Base-by-base conservation (phyloP, 768 basidiomycete genomes). In the Tremella mesenterica region DNA sequence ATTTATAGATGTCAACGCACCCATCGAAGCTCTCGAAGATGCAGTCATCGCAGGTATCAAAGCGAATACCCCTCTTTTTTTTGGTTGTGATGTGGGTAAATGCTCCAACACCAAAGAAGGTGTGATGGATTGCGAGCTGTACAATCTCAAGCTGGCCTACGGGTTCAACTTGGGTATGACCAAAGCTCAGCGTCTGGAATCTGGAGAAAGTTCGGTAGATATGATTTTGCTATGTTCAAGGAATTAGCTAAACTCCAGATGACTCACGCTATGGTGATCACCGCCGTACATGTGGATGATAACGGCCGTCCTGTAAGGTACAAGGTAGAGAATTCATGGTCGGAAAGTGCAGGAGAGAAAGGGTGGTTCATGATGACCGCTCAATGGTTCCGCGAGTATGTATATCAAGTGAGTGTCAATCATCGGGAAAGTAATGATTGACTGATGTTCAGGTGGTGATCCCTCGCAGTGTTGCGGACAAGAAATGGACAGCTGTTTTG, bases 261-360 rank as follows among this genome's bases (percentile, higher is more conserved):
- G 91, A 96, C 91, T 0, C 92, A 96, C 70, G 74, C 74, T 0
- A 76, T 89, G 88, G 88, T 93, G 38, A 92, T 96, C 70, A 84
- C 86, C 16, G 92, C 81, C 16, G 92, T 92, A 16, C 92, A 96
- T 68, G 76, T 95, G 45, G 90, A 92, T 65, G 75, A 71, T 50
- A 69, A 72, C 2, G 88, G 88, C 48, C 81, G 80, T 53, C 84
- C 90, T 0, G 74, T 92, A 18, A 80, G 89, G n/a, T 97, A 89
- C 80, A 88, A 89, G 74, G 88, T 97, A 18, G 93, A 97, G 78
- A 97, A 97, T 76, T 86, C 84, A 2, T 97, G 93, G 93, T 86
- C 88, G 14, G 82, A 83, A 25, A 75, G 75, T 0, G 79, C 78
- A 0, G 85, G 90, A 23, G 78, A 89, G 60, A 83, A 89, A 61